Percentiles rank a stretch among this genome's conserved stretches.
Evolutionary conservation across 148 eudicot species (phyloP).

Genomic region (Spergularia marina): DNA sequence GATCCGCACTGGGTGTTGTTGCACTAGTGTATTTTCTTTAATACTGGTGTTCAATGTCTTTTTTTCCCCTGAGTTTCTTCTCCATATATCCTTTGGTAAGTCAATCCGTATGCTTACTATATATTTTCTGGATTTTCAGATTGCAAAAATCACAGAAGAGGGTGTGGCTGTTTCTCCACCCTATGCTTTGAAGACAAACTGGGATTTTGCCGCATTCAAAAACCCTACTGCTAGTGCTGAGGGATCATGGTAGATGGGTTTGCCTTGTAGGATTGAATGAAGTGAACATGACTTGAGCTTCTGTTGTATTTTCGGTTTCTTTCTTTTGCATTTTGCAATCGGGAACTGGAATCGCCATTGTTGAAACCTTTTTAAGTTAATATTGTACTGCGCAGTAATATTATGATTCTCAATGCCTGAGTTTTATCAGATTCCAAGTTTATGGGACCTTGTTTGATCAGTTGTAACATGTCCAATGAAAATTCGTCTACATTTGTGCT

Average conservation of each 20-base stretch:
- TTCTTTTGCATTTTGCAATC: slow-evolving; percentile 2
- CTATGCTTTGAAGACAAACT: slow-evolving; percentile 71
- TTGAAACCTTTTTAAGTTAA: neutral
- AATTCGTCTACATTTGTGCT: too few relatives aligned
- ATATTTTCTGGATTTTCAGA: slow-evolving; percentile 40
- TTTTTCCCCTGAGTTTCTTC: neutral
- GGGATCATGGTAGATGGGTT: slow-evolving; percentile 68
- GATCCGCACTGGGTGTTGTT: too few relatives aligned
- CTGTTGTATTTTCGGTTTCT: slow-evolving; percentile 27
- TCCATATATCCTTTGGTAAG: neutral
- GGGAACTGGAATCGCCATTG: slow-evolving; percentile 4
- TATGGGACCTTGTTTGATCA: neutral
- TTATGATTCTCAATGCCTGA: neutral
- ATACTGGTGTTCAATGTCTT: neutral
- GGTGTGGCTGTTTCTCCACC: slow-evolving; percentile 65
- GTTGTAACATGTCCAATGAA: too few relatives aligned
- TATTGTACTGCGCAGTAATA: slow-evolving; percentile 17
- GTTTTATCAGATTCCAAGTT: neutral
- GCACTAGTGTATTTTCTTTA: neutral
- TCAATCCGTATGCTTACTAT: neutral
- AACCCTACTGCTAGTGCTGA: slow-evolving; percentile 77
- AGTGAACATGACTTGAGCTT: slow-evolving; percentile 12
- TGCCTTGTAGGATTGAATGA: slow-evolving; percentile 17
- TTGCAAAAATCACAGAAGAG: slow-evolving; percentile 80
- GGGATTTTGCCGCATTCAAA: slow-evolving; percentile 69